Base-by-base conservation (phyloP, 495 filamentous ascomycete genomes). In the Chaetomium cochliodes region DNA sequence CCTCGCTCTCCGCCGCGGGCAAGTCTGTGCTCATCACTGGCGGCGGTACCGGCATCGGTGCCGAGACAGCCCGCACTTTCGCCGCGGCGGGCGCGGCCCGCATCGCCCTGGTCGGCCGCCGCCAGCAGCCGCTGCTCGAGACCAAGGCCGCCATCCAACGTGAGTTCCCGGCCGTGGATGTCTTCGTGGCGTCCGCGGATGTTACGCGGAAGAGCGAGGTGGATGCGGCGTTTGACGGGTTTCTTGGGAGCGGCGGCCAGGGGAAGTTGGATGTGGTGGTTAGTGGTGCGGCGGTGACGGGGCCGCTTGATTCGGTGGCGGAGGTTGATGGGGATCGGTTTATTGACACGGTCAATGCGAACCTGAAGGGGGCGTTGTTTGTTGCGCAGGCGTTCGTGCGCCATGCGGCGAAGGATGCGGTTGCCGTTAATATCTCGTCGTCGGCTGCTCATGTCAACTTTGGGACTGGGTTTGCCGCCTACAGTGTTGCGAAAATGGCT, bases 1-100 rank as follows among this genome's bases (percentile, higher is more conserved):
- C 78, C 0, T 75, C 81, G 60, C 69, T 83, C n/a, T 75, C 71
- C 30, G 66, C 72, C n/a, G 63, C 65, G 3, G 76, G 76, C 12
- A 82, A 81, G 63, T 75, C 62, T n/a, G 71, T 84, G 15, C 67
- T 84, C 53, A 73, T 85, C 22, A 80, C 81, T 8, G 83, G 83
- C n/a, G 82, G 70, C 57, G 76, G 72, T 1, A 62, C 70, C 12
- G 77, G 77, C 15, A 73, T 79, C 58, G 76, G 77, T 41, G 47
- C 52, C 7, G 65, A 60, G 22, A 74, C 73, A 15, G 70, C 75
- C 25, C 41, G 53, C 28, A 46, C 63, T 30, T 73, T 76, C 41
- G 69, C 72, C 50, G 52, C 69, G 44, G 74, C 79, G 7, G 82
- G 79, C 50, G 77, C 70, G 33, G 11, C 59, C 5, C 26, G 54